Conservation (phyloP, 495 filamentous ascomycete genomes). For the Acidiella bohemica region DNA sequence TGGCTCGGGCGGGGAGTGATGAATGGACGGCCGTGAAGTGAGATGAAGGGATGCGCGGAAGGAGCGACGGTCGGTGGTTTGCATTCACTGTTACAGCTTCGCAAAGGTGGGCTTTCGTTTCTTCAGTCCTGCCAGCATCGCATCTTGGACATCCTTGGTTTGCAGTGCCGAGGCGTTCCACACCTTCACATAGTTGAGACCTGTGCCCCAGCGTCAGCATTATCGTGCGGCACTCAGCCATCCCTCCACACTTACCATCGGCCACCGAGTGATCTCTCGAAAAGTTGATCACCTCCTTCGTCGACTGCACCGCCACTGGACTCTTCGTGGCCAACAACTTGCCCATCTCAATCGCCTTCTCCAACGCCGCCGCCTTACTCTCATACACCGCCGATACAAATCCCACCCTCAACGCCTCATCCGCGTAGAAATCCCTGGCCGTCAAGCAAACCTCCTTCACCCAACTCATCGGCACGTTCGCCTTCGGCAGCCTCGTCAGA, state of each 20-base stretch:
- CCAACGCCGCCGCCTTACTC: slow-evolving; percentile 22
- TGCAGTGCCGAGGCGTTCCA: slow-evolving; percentile 83
- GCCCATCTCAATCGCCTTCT: slow-evolving; percentile 52
- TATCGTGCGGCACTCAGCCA: too few relatives aligned
- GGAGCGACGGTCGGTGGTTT: too few relatives aligned
- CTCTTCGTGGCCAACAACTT: slow-evolving; percentile 62
- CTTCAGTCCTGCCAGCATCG: slow-evolving; percentile 60
- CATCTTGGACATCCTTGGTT: slow-evolving; percentile 59
- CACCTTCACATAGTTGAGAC: slow-evolving; percentile 65
- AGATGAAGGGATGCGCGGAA: background rate
- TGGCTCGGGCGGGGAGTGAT: background rate
- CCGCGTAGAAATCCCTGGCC: slow-evolving; percentile 59
- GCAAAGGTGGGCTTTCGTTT: slow-evolving; percentile 74
- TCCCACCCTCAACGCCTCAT: slow-evolving; percentile 70
- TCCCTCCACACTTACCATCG: slow-evolving; percentile 61
- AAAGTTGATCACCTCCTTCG: slow-evolving; percentile 85
- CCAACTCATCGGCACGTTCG: slow-evolving; percentile 66
- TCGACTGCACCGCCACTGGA: slow-evolving; percentile 82
- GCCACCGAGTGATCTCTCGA: slow-evolving; percentile 62
- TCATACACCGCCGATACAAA: slow-evolving; percentile 65
- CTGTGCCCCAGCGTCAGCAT: slow-evolving; percentile 32
- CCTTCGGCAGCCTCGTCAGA: slow-evolving; percentile 69
- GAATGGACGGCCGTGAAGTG: background rate
- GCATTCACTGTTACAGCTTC: slow-evolving; percentile 60
- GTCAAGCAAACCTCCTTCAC: slow-evolving; percentile 81